These are phyloP conservation scores for Naganishia antarctica DNA, from an alignment of 768 basidiomycete genomes.

Conservation along the genomic window DNA sequence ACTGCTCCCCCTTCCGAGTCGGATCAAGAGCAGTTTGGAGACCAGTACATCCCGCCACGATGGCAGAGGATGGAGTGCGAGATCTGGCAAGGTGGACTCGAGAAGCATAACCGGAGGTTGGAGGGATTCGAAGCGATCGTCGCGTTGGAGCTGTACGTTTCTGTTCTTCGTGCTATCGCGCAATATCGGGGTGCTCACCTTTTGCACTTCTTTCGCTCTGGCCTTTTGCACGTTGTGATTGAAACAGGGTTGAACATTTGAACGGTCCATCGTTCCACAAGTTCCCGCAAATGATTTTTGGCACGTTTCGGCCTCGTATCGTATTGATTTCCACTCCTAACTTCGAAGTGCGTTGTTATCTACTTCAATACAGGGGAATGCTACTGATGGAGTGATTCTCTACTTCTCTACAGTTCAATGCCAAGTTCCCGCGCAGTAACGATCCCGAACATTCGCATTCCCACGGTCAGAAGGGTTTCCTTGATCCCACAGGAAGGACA, in stretches of 20 bases:
- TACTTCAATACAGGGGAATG: background rate
- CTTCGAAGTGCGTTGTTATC: conserved; percentile 33
- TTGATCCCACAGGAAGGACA: conserved; percentile 49
- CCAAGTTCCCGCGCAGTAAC: conserved; percentile 42
- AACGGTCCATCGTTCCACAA: conserved; percentile 40
- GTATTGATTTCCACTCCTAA: conserved; percentile 47
- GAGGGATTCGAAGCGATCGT: conserved; percentile 48
- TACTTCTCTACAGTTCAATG: conserved; percentile 40
- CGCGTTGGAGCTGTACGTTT: conserved; percentile 40
- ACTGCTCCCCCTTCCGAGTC: conserved; percentile 33
- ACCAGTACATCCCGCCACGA: conserved; percentile 29
- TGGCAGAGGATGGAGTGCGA: conserved; percentile 41
- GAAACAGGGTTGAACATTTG: conserved; percentile 46
- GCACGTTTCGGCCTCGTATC: conserved; percentile 45
- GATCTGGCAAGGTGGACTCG: conserved; percentile 46
- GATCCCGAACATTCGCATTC: conserved; percentile 28
- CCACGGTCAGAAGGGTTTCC: conserved; percentile 37
- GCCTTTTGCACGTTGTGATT: background rate
- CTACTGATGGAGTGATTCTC: background rate
- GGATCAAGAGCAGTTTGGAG: background rate
- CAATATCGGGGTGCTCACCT: no score
- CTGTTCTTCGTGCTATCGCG: no score
- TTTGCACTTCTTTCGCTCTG: background rate
- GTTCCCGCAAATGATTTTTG: conserved; percentile 48
- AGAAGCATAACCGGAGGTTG: conserved; percentile 44